These are phyloP conservation scores for Sugiyamaella sp. DNA, from an alignment of 1,139 yeast species.

Conservation along the genomic window DNA sequence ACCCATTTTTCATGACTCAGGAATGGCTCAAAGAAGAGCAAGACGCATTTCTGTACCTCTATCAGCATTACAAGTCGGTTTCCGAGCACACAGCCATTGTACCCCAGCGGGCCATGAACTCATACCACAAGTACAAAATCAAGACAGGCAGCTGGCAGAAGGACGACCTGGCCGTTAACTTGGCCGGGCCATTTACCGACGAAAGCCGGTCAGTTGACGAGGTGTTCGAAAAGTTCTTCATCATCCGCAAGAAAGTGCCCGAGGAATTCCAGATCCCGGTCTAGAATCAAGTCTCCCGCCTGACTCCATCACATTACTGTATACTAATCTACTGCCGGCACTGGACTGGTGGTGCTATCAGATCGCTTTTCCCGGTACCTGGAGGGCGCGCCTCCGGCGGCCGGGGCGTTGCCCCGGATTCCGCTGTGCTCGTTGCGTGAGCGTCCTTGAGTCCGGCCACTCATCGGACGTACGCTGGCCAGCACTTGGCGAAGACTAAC, in stretches of 20 bases:
- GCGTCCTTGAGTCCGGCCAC: no score
- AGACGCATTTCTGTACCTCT: constrained; percentile 33
- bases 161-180: constrained; percentile 37
- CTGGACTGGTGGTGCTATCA: no score
- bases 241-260: constrained; percentile 21
- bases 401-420: no score
- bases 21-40: constrained; percentile 32
- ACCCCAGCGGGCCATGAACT: constrained; percentile 42
- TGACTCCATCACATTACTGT: no score
- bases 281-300: constrained; percentile 2
- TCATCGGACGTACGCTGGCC: no score
- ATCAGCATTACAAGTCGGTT: constrained; percentile 30
- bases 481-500: no score
- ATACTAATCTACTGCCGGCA: no score
- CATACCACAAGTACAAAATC: constrained; percentile 33
- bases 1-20: constrained; percentile 23
- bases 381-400: no score
- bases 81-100: constrained; percentile 41
- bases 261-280: constrained; percentile 22
- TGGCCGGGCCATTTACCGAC: constrained; percentile 31
- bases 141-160: constrained; percentile 30
- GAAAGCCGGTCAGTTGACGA: constrained; percentile 3
- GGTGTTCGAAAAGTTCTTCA: constrained; percentile 1
- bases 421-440: no score
- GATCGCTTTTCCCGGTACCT: no score